Evolutionary conservation across 768 basidiomycete genomes (phyloP).

Genomic region (Lentinus brumalis): DNA sequence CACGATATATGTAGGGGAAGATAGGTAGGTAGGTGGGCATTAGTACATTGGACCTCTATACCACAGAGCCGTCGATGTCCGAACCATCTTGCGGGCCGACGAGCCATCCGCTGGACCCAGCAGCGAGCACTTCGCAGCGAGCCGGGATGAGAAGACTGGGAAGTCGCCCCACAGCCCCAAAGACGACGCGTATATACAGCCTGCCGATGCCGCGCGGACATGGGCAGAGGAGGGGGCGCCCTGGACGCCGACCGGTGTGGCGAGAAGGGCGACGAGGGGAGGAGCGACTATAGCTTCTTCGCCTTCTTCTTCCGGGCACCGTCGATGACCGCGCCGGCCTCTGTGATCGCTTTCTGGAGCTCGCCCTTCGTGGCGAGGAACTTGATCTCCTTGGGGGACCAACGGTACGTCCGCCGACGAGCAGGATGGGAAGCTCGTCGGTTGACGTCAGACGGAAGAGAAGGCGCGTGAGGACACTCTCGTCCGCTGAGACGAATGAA

Average conservation of each 20-base stretch:
- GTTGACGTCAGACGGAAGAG: slow-evolving; percentile 60
- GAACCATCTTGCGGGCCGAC: slow-evolving; percentile 5
- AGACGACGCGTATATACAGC: slow-evolving; percentile 12
- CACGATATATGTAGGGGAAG: slow-evolving; percentile 9
- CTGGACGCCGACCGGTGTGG: too few relatives aligned
- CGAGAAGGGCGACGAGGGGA: not conserved
- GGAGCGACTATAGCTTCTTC: slow-evolving; percentile 28
- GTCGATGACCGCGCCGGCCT: slow-evolving; percentile 61
- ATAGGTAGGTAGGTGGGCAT: not conserved
- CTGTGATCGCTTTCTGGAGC: slow-evolving; percentile 48
- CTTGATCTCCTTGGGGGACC: slow-evolving; percentile 50
- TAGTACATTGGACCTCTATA: slow-evolving; percentile 20
- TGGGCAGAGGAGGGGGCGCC: not conserved
- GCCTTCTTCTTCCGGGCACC: slow-evolving; percentile 54
- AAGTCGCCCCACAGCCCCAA: slow-evolving; percentile 6
- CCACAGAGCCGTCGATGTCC: slow-evolving; percentile 15
- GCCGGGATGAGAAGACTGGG: slow-evolving; percentile 1
- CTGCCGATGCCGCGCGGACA: not conserved
- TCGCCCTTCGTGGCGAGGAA: slow-evolving; percentile 51
- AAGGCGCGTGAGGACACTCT: slow-evolving; percentile 60
- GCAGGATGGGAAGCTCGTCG: slow-evolving; percentile 61
- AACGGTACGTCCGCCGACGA: slow-evolving; percentile 65
- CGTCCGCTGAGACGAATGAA: slow-evolving; percentile 49
- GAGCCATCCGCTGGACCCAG: slow-evolving; percentile 9
- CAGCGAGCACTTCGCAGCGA: slow-evolving; percentile 18